A percentile compares a stretch with the other conserved stretches of the same genome.
Conservation (phyloP, 345 rosid species). For the Hypericum perforatum region DNA sequence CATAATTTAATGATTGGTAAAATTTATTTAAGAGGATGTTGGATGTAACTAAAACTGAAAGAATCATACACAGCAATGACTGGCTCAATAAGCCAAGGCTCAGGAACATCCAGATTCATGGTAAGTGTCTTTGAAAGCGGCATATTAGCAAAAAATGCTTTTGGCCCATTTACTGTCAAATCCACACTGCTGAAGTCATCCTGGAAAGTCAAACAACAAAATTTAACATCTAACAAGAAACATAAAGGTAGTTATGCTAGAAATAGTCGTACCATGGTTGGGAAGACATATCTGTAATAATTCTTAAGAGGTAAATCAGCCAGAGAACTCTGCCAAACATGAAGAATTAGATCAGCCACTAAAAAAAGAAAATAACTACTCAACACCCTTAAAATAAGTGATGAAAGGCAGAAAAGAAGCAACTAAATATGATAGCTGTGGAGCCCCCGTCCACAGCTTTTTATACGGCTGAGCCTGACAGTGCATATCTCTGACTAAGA, state of each 20-base stretch:
- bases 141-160: constrained; percentile 95
- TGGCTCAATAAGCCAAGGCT: constrained; percentile 99
- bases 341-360: constrained; percentile 12
- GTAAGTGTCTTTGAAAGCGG: constrained; percentile 97
- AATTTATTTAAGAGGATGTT: constrained; percentile 3
- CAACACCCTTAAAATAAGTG: not conserved
- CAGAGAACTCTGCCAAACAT: constrained; percentile 79
- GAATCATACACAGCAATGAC: constrained; percentile 85
- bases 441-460: too few relatives aligned
- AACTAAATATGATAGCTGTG: too few relatives aligned
- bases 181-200: constrained; percentile 80
- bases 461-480: too few relatives aligned
- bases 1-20: not conserved
- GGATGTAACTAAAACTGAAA: constrained; percentile 4
- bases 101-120: constrained; percentile 99
- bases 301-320: constrained; percentile 97
- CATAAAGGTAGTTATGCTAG: constrained; percentile 12
- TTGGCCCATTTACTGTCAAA: constrained; percentile 71
- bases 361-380: not conserved
- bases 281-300: constrained; percentile 93
- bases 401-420: not conserved
- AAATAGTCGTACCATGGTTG: constrained; percentile 51
- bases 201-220: constrained; percentile 39
- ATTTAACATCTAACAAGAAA: constrained; percentile 18
- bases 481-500: too few relatives aligned